Evolutionary conservation across 495 filamentous ascomycete genomes (phyloP).

Genomic region (Penicillium angulare): DNA sequence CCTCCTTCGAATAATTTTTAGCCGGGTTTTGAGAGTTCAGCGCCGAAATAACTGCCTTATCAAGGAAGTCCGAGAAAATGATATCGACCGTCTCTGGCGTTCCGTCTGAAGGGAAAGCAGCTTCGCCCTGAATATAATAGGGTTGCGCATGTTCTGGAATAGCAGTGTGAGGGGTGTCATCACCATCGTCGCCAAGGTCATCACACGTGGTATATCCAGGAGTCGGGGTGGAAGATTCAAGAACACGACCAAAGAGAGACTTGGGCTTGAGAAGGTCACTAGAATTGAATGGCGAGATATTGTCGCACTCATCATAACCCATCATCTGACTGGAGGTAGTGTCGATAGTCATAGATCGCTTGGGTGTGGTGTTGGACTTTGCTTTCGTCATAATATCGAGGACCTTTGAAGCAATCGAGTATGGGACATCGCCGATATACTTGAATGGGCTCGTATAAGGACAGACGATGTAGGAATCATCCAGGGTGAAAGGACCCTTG

Average conservation of each 20-base stretch:
- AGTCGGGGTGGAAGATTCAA: background rate
- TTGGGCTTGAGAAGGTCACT: slow-evolving; percentile 5
- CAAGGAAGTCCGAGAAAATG: slow-evolving; percentile 12
- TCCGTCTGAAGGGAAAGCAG: slow-evolving; percentile 4
- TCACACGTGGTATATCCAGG: slow-evolving; percentile 10
- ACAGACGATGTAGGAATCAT: slow-evolving; percentile 37
- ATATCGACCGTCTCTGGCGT: slow-evolving; percentile 2
- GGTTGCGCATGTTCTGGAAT: slow-evolving; percentile 2
- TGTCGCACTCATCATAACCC: slow-evolving; percentile 10
- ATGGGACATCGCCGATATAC: slow-evolving; percentile 37
- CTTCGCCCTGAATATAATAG: slow-evolving; percentile 2
- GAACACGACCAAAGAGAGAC: slow-evolving; percentile 3
- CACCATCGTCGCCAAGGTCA: slow-evolving; percentile 15
- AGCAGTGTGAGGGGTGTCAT: slow-evolving; percentile 8
- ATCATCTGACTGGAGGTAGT: slow-evolving; percentile 5
- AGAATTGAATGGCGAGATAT: background rate
- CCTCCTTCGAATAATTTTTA: background rate
- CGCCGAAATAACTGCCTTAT: background rate
- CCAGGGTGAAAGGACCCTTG: slow-evolving; percentile 39
- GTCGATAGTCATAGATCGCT: slow-evolving; percentile 7
- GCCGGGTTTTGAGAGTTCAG: background rate
- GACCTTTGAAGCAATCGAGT: slow-evolving; percentile 25
- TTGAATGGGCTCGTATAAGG: slow-evolving; percentile 34
- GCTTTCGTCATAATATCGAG: slow-evolving; percentile 17
- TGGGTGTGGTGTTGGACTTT: background rate